phyloP scores from a whole-genome alignment of 331 rosid genomes.

The Phaseolus coccineus region DNA sequence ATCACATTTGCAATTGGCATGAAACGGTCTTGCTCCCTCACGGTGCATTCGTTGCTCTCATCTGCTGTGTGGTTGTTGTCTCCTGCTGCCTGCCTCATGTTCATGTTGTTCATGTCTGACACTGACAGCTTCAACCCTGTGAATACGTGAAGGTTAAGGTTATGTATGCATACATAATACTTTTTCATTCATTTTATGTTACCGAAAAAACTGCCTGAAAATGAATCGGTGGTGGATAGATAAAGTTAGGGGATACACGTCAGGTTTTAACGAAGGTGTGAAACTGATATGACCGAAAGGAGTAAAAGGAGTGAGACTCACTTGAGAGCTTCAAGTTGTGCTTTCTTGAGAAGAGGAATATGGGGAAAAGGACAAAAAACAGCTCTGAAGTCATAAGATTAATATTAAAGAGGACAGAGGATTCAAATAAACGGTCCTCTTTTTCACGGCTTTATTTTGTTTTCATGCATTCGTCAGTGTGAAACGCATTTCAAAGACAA shows the following conservation, averaged over 20 bases:
- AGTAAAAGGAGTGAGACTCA: not conserved
- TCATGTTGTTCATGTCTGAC: constrained; percentile 36
- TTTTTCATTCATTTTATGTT: not conserved
- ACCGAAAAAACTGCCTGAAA: not conserved
- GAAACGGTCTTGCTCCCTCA: constrained; percentile 87
- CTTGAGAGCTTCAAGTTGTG: not conserved
- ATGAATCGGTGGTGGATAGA: not conserved
- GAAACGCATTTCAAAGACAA: constrained; percentile 31
- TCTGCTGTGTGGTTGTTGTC: constrained; percentile 43
- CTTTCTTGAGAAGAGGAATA: constrained; percentile 22
- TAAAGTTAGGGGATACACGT: constrained; percentile 14
- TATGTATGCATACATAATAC: not conserved
- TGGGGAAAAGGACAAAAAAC: constrained; percentile 26
- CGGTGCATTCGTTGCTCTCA: constrained; percentile 64
- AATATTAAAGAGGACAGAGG: constrained; percentile 5
- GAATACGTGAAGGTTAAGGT: not conserved
- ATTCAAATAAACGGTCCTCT: constrained; percentile 25
- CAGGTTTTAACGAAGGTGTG: constrained; percentile 3
- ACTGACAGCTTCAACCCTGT: constrained; percentile 59
- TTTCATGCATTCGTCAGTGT: constrained; percentile 27
- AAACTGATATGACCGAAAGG: not conserved
- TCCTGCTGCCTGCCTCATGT: constrained; percentile 11
- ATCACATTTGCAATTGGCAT: constrained; percentile 95
- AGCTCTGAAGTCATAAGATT: constrained; percentile 16
- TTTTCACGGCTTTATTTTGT: constrained; percentile 29